Conservation (phyloP, 192 early-diverging fungal genomes). For the Coemansia reversa region DNA sequence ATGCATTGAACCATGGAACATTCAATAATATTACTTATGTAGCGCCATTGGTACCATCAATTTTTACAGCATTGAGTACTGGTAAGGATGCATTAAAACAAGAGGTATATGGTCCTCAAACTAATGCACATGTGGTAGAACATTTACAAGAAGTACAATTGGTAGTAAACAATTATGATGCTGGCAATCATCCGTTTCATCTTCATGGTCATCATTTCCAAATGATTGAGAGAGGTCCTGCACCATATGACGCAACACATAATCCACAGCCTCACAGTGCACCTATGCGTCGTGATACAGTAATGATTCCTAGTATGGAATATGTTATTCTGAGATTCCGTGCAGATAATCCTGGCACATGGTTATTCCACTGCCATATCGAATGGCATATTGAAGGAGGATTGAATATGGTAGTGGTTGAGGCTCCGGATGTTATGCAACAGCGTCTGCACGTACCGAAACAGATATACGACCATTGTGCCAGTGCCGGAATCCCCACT, state of each 20-base stretch:
- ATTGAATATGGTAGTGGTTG: constrained; percentile 67
- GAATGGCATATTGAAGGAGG: constrained; percentile 66
- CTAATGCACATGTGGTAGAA: constrained; percentile 61
- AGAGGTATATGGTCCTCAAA: constrained; percentile 64
- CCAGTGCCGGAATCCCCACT: constrained; percentile 56
- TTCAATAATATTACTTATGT: constrained; percentile 78
- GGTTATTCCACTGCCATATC: constrained; percentile 85
- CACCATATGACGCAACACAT: constrained; percentile 57
- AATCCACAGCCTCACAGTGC: constrained; percentile 45
- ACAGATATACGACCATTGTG: constrained; percentile 64
- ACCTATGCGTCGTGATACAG: constrained; percentile 74
- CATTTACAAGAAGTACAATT: constrained; percentile 69
- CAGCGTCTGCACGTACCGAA: constrained; percentile 56
- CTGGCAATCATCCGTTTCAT: constrained; percentile 77
- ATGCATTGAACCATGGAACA: constrained; percentile 76
- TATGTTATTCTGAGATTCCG: constrained; percentile 71
- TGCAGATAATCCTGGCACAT: constrained; percentile 79
- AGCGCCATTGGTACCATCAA: constrained; percentile 61
- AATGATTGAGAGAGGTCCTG: constrained; percentile 63
- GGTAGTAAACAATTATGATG: constrained; percentile 72
- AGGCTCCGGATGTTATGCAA: constrained; percentile 68
- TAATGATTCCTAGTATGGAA: constrained; percentile 66
- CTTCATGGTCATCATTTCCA: constrained; percentile 85
- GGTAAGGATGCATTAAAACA: constrained; percentile 54
- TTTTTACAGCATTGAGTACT: constrained; percentile 65